These are phyloP conservation scores for Choricystis sp. DNA, from an alignment of 139 green algal species.

Conservation along the genomic window DNA sequence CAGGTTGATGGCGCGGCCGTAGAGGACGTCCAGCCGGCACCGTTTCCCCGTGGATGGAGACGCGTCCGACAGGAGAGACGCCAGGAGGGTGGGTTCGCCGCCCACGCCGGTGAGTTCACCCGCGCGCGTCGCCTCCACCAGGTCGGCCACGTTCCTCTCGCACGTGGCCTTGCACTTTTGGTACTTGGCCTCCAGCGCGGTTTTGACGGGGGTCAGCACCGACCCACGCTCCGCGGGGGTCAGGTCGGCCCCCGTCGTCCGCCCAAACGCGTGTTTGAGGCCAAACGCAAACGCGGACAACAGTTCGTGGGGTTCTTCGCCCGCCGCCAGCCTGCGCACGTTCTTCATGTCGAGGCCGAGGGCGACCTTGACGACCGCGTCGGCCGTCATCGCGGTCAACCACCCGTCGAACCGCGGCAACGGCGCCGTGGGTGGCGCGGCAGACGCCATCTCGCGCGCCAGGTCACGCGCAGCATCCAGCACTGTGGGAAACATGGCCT, in stretches of 20 bases:
- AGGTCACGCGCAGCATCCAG: too few species aligned
- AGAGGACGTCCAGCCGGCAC: constrained; percentile 3
- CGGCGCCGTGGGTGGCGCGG: too few species aligned
- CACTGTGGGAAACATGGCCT: constrained; percentile 1
- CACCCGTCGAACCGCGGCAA: too few species aligned
- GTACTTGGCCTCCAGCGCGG: not conserved
- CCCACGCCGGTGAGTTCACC: too few species aligned
- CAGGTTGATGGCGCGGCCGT: constrained; percentile 5
- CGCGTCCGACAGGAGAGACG: not conserved
- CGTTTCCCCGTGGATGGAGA: not conserved
- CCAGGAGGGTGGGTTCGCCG: not conserved
- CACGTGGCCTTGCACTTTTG: not conserved
- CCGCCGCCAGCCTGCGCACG: constrained; percentile 5
- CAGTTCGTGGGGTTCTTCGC: constrained; percentile 6
- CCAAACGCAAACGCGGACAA: constrained; percentile 5
- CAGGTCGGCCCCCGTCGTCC: too few species aligned
- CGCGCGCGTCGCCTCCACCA: not conserved
- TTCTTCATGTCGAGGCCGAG: constrained; percentile 11
- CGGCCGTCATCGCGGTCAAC: constrained; percentile 13
- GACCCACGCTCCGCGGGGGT: too few species aligned
- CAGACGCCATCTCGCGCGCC: too few species aligned
- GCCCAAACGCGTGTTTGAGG: not conserved
- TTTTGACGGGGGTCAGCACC: too few species aligned
- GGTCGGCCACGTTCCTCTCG: not conserved
- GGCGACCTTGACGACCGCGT: constrained; percentile 7